phyloP scores from a whole-genome alignment of 768 basidiomycete genomes.

The Pholiota molesta region DNA sequence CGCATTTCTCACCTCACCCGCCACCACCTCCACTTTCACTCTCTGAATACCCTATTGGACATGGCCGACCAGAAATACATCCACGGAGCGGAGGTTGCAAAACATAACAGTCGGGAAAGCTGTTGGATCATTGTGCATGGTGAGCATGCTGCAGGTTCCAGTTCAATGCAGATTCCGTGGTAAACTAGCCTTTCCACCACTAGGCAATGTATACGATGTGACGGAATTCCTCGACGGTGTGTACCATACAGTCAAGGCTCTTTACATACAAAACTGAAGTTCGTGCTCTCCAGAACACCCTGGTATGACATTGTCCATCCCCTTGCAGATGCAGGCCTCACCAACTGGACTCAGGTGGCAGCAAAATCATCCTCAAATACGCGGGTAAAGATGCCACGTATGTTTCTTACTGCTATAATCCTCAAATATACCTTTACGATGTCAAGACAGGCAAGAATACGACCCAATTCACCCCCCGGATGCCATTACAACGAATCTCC shows the following conservation, averaged over 20 bases:
- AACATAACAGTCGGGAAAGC: constrained; percentile 35
- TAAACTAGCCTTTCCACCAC: neutral
- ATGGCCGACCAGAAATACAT: constrained; percentile 27
- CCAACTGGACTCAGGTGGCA: constrained; percentile 57
- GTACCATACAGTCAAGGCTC: constrained; percentile 13
- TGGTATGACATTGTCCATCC: constrained; percentile 10
- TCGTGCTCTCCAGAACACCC: constrained; percentile 55
- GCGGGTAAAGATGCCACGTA: constrained; percentile 91
- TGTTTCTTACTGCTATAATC: constrained; percentile 25
- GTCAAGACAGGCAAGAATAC: constrained; percentile 62
- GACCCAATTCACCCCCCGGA: constrained; percentile 90
- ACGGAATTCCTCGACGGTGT: constrained; percentile 78
- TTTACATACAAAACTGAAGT: neutral
- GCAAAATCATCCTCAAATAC: constrained; percentile 84
- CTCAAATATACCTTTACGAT: neutral
- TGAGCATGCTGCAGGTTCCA: constrained; percentile 26
- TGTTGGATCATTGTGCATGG: constrained; percentile 81
- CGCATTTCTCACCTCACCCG: neutral
- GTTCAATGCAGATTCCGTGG: neutral
- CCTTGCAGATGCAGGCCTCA: neutral
- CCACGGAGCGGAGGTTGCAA: constrained; percentile 35
- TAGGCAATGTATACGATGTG: constrained; percentile 78
- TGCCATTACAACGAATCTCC: constrained; percentile 76
- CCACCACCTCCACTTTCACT: neutral
- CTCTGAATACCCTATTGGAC: neutral